Conservation (phyloP, 495 filamentous ascomycete genomes). For the Penicillium canescens region DNA sequence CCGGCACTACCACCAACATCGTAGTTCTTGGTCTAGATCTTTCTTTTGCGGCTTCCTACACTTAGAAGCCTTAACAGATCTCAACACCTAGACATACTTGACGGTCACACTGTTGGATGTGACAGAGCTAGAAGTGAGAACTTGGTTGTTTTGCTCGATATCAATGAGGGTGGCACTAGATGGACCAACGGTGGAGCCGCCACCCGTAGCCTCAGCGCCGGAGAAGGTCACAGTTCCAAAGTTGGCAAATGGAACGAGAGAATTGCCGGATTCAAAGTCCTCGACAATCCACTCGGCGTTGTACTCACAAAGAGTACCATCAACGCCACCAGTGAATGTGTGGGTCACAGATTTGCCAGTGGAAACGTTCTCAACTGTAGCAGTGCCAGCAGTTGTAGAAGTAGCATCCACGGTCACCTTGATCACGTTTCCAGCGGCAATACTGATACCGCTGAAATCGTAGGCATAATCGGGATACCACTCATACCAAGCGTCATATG, state of each 20-base stretch:
- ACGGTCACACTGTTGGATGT: neutral
- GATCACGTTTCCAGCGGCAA: conserved; percentile 43
- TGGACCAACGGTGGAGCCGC: neutral
- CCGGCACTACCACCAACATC: too few species aligned
- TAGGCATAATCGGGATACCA: conserved; percentile 53
- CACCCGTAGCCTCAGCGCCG: neutral
- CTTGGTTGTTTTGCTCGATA: neutral
- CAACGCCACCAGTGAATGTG: conserved; percentile 31
- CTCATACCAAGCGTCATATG: conserved; percentile 57
- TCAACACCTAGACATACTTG: neutral
- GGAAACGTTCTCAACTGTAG: conserved; percentile 45
- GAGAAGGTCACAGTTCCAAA: conserved; percentile 7
- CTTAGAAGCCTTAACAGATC: too few species aligned
- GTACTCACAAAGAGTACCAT: conserved; percentile 9
- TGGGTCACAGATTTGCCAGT: conserved; percentile 48
- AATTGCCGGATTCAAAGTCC: conserved; percentile 24
- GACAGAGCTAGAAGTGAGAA: conserved; percentile 1
- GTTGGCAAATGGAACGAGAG: conserved; percentile 3
- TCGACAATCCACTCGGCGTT: conserved; percentile 62
- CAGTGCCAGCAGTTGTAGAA: conserved; percentile 40
- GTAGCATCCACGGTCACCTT: conserved; percentile 45
- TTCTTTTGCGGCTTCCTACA: too few species aligned
- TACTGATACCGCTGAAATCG: conserved; percentile 23
- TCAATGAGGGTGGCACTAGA: conserved; percentile 3
- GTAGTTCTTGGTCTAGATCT: too few species aligned